Evolutionary conservation across 345 rosid genomes (phyloP).

Genomic region (Abelmoschus esculentus): DNA sequence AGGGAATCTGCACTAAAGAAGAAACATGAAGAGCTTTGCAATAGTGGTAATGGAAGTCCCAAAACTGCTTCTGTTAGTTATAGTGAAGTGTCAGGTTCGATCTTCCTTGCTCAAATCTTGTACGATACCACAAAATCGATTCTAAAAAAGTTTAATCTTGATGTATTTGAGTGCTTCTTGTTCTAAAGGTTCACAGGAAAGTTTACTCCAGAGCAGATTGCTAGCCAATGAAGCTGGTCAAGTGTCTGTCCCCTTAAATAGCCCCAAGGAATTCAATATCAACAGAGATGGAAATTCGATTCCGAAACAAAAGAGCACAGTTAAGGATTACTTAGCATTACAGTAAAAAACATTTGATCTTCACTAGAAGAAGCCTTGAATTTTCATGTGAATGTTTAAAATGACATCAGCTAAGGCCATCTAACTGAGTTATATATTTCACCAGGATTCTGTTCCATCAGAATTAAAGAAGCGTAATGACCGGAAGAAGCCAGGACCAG

Average conservation of each 20-base stretch:
- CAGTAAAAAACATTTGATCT: constrained; percentile 12
- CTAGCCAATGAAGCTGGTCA: constrained; percentile 7
- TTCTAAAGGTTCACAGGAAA: constrained; percentile 23
- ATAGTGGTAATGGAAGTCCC: constrained; percentile 23
- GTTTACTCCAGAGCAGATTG: constrained; percentile 17
- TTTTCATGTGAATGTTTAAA: not conserved
- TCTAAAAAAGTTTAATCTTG: not conserved
- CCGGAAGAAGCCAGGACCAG: constrained; percentile 19
- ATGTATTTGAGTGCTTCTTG: not conserved
- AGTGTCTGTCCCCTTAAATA: not conserved
- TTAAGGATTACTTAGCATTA: constrained; percentile 33
- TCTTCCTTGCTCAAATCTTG: constrained; percentile 15
- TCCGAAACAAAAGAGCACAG: constrained; percentile 29
- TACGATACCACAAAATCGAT: not conserved
- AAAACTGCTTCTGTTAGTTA: constrained; percentile 19
- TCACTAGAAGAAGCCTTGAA: not conserved
- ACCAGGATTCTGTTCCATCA: constrained; percentile 5
- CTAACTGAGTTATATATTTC: constrained; percentile 13
- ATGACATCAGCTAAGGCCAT: not conserved
- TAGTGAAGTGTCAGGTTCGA: constrained; percentile 47
- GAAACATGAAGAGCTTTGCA: constrained; percentile 51
- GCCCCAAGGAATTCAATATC: constrained; percentile 12
- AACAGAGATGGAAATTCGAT: constrained; percentile 14
- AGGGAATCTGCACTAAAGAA: constrained; percentile 72
- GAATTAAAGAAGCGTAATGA: not conserved